These are phyloP conservation scores for Zychaea mexicana DNA, from an alignment of 371 early-diverging fungal species.

Conservation along the genomic window DNA sequence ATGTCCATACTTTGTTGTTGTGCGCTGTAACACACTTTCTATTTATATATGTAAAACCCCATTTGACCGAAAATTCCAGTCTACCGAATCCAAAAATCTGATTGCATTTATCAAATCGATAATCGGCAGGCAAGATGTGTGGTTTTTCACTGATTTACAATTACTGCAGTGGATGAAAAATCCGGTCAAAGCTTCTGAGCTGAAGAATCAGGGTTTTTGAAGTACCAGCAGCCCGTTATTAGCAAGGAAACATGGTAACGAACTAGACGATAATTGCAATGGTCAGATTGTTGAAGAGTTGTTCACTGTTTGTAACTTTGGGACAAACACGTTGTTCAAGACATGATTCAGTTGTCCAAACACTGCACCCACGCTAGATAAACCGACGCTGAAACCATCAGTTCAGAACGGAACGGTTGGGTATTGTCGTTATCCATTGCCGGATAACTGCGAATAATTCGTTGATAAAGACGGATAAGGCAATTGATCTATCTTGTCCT, in stretches of 20 bases:
- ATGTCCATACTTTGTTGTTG: neutral
- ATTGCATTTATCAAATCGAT: conserved; percentile 46
- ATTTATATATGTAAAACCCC: conserved; percentile 29
- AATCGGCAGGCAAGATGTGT: conserved; percentile 52
- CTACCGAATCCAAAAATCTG: conserved; percentile 36
- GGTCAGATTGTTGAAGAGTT: conserved; percentile 47
- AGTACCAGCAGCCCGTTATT: conserved; percentile 57
- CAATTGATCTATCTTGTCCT: too few relatives aligned
- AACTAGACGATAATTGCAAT: conserved; percentile 60
- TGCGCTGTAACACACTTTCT: neutral
- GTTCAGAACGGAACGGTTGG: conserved; percentile 47
- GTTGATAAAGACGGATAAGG: neutral
- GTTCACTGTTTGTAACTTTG: conserved; percentile 56
- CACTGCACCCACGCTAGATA: conserved; percentile 47
- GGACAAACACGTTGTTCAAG: conserved; percentile 52
- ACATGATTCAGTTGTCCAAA: conserved; percentile 72
- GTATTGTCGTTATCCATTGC: conserved; percentile 52
- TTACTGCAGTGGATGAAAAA: conserved; percentile 66
- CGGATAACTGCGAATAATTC: conserved; percentile 64
- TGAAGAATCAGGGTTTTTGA: conserved; percentile 58
- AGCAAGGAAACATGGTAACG: conserved; percentile 74
- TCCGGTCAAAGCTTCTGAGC: conserved; percentile 62
- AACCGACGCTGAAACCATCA: conserved; percentile 53
- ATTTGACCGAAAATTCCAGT: conserved; percentile 47
- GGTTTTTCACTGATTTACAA: conserved; percentile 70